Conservation (phyloP, 1,139 yeast species). For the Kodamaea ohmeri region DNA sequence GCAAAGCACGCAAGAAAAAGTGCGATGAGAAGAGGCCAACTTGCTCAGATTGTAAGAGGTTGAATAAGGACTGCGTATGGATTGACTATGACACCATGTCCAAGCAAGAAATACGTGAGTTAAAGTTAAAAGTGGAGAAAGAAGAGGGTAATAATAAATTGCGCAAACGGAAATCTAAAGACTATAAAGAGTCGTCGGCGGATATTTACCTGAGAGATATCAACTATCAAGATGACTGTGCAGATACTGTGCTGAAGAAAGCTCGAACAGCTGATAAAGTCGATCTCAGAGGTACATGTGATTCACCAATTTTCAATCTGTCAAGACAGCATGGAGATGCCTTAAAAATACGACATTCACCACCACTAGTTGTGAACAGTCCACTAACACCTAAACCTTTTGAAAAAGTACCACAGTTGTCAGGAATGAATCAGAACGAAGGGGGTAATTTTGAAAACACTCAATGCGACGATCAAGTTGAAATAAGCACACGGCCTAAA, state of each 20-base stretch:
- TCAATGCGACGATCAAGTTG: too few species aligned
- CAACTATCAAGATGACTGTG: not conserved
- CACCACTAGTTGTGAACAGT: too few species aligned
- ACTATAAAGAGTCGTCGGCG: slow-evolving; percentile 2
- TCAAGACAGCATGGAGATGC: too few species aligned
- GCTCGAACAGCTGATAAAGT: too few species aligned
- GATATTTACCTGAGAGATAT: not conserved
- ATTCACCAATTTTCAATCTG: too few species aligned
- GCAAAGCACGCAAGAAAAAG: slow-evolving; percentile 69
- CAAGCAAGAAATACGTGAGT: slow-evolving; percentile 23
- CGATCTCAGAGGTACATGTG: too few species aligned
- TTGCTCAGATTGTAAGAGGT: slow-evolving; percentile 44
- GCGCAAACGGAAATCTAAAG: slow-evolving; percentile 29
- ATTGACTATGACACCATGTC: slow-evolving; percentile 30
- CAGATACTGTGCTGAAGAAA: not conserved
- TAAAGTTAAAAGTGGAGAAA: slow-evolving; percentile 27
- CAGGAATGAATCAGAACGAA: too few species aligned
- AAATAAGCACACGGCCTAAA: too few species aligned
- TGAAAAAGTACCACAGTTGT: too few species aligned
- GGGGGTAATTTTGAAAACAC: too few species aligned
- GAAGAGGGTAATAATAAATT: slow-evolving; percentile 35
- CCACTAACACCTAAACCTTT: too few species aligned
- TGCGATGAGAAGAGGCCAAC: slow-evolving; percentile 64
- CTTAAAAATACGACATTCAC: too few species aligned
- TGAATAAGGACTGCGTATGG: slow-evolving; percentile 27